Evolutionary conservation across 2,329 filamentous ascomycete genomes (phyloP).

Genomic region (Trichoderma sp.): DNA sequence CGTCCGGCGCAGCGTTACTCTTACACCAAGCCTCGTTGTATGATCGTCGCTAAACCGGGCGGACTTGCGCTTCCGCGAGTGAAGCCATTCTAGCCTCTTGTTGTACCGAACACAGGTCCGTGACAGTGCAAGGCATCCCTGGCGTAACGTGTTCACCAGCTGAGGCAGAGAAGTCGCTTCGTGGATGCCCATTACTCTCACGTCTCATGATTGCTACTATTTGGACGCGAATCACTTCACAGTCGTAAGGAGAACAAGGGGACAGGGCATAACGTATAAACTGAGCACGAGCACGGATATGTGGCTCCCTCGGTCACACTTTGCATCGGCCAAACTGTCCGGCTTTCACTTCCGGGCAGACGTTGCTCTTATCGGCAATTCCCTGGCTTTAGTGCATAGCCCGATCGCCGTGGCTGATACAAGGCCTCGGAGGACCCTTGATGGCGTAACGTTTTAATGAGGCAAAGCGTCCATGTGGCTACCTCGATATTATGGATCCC

Average conservation of each 20-base stretch:
- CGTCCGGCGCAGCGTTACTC: neutral
- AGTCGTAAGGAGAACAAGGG: neutral
- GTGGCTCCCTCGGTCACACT: neutral
- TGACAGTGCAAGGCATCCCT: neutral
- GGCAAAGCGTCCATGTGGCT: constrained; percentile 9
- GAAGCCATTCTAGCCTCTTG: neutral
- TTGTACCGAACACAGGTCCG: neutral
- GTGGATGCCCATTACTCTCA: neutral
- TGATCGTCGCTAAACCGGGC: neutral
- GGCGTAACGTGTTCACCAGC: neutral
- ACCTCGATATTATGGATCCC: constrained; percentile 6
- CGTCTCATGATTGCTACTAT: neutral
- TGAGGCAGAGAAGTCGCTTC: neutral
- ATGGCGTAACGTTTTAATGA: neutral
- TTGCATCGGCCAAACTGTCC: neutral
- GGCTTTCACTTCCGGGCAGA: neutral
- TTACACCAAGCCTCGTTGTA: neutral
- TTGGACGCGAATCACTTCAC: neutral
- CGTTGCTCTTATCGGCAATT: neutral
- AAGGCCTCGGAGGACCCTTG: neutral
- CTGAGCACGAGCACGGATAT: neutral
- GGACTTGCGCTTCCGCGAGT: neutral
- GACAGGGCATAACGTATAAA: neutral
- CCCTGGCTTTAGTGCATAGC: neutral
- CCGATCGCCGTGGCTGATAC: constrained; percentile 1